phyloP scores from a whole-genome alignment of 345 rosid species.

The Camelina neglecta region DNA sequence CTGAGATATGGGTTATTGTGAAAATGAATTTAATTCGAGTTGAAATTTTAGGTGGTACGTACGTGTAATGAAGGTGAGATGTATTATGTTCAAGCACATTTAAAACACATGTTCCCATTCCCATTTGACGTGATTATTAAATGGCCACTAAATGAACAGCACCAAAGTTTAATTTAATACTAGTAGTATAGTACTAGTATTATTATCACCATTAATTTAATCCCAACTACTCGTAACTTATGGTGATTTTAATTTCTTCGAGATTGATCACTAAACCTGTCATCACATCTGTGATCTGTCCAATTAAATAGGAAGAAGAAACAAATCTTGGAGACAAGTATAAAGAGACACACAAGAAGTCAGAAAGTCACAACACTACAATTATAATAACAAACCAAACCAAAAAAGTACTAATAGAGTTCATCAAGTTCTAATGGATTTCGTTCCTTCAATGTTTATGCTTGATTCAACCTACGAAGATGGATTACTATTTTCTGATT shows the following conservation, averaged over 20 bases:
- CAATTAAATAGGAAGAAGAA: slow-evolving; percentile 19
- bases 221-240: slow-evolving; percentile 36
- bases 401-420: background rate
- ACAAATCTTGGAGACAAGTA: slow-evolving; percentile 26
- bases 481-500: slow-evolving; percentile 34
- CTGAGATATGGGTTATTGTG: slow-evolving; percentile 1
- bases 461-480: slow-evolving; percentile 28
- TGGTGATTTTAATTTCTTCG: slow-evolving; percentile 16
- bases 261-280: slow-evolving; percentile 23
- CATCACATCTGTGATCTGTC: slow-evolving; percentile 42
- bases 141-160: slow-evolving; percentile 46
- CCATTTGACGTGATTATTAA: slow-evolving; percentile 22
- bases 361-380: slow-evolving; percentile 4
- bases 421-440: slow-evolving; percentile 27
- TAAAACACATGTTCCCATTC: slow-evolving; percentile 33
- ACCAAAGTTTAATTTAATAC: slow-evolving; percentile 12
- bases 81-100: slow-evolving; percentile 22
- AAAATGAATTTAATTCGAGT: background rate
- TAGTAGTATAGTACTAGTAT: slow-evolving; percentile 9
- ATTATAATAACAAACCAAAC: background rate
- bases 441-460: slow-evolving; percentile 26
- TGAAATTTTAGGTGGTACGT: slow-evolving; percentile 6
- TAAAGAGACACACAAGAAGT: slow-evolving; percentile 25
- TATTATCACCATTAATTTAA: background rate
- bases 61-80: slow-evolving; percentile 16